phyloP scores from a whole-genome alignment of 2,329 filamentous ascomycete genomes.

The Nigrospora oryzae region DNA sequence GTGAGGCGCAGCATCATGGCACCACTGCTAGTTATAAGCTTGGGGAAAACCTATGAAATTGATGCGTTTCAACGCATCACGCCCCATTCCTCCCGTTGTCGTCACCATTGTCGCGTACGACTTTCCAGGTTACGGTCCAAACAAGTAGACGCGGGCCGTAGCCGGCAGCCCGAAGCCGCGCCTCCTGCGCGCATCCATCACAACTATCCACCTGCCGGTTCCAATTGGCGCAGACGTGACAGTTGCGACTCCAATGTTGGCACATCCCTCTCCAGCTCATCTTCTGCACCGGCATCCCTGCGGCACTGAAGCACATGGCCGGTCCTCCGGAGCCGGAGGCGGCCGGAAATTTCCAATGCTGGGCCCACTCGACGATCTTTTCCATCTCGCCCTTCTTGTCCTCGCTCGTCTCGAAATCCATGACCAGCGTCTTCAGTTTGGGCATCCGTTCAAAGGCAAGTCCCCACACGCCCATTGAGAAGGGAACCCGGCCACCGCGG shows the following conservation, averaged over 20 bases:
- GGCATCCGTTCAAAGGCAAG: conserved; percentile 9
- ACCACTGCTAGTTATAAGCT: too few species aligned
- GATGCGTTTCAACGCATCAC: too few species aligned
- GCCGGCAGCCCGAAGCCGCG: conserved; percentile 2
- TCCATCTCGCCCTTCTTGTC: conserved; percentile 10
- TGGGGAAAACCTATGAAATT: too few species aligned
- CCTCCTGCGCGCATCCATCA: conserved; percentile 1
- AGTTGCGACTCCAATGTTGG: conserved; percentile 5
- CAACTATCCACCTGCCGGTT: background rate
- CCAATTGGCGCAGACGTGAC: background rate
- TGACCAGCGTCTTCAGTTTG: conserved; percentile 10
- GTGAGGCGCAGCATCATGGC: too few species aligned
- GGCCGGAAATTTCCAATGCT: conserved; percentile 13
- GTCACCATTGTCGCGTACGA: background rate
- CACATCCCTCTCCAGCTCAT: conserved; percentile 10
- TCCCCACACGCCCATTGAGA: conserved; percentile 9
- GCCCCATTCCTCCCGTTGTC: too few species aligned
- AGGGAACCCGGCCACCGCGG: conserved; percentile 4
- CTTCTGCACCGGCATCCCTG: conserved; percentile 7
- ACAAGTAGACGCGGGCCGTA: conserved; percentile 9
- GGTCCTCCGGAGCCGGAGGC: background rate
- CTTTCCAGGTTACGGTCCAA: conserved; percentile 9
- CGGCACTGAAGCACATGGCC: conserved; percentile 7
- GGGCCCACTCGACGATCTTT: conserved; percentile 11
- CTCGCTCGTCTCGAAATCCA: conserved; percentile 14